Conservation (phyloP, 73 alveolate genomes). For the Paramecium octaurelia region DNA sequence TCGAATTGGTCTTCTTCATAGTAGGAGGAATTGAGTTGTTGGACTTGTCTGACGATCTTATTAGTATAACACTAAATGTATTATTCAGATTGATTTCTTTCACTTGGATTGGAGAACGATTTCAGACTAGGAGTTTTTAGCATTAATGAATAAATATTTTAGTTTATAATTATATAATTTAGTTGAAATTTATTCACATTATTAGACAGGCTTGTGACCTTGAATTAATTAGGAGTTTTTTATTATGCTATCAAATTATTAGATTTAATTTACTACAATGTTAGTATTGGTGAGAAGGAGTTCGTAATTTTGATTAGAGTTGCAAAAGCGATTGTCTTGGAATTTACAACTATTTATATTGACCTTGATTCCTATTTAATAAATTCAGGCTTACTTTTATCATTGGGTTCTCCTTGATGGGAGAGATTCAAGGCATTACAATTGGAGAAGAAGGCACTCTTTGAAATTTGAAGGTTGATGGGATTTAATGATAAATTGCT, state of each 20-base stretch:
- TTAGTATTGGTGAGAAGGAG: background rate
- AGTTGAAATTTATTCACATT: background rate
- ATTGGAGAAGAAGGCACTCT: background rate
- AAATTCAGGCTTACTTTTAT: background rate
- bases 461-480: background rate
- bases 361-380: background rate
- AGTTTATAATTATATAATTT: background rate
- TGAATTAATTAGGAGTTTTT: background rate
- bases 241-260: background rate
- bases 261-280: background rate
- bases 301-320: background rate
- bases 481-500: background rate
- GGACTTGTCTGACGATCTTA: background rate
- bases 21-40: background rate
- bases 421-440: background rate
- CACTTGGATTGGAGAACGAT: background rate
- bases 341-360: background rate
- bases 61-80: background rate
- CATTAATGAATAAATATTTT: background rate
- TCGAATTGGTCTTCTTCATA: slow-evolving; percentile 23
- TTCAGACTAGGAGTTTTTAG: slow-evolving; percentile 33
- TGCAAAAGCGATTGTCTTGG: background rate
- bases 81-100: background rate
- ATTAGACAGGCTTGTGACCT: background rate
- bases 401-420: background rate